Evolutionary conservation across 2,329 filamentous ascomycete genomes (phyloP), one percentile per base, ranked within the genome.

Genomic region (Trichophyton schoenleinii): DNA sequence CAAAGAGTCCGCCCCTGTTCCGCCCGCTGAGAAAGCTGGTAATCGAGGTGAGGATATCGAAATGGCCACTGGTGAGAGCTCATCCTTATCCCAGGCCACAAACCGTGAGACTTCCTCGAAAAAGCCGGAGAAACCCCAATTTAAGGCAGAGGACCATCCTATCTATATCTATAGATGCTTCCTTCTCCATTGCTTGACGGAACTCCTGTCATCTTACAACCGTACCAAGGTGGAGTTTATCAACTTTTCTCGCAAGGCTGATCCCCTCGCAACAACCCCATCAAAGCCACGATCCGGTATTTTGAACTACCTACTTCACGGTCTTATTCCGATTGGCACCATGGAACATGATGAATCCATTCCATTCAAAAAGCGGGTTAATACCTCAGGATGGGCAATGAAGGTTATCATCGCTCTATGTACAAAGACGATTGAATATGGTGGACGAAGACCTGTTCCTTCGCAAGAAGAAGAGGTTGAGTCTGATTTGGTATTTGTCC

Each of bases 151-250:
- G 58, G 88, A 96, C 38, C 91, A 99, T 72, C 90, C 91, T 0
- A 96, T 96, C 63, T 99, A 95, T 75, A 87, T 97, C 60, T 99
- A 97, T 70, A 85, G 94, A 57, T 96, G 92, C 76, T 96, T 97
- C 77, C 78, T 99, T 59, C 81, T 99, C 36, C 91, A 94, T 70
- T 96, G 91, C 69, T 78, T 99, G 44, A 87, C 90, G 0, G 94
- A 99, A 73, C 61, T 62, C 13, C 79, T 99, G 13, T 86, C 88
- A 62, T 95, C 88, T 69, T 99, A 97, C 76, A 96, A 91, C 67
- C 86, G 91, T 60, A 89, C 91, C 7, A 99, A 99, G 79, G 84
- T 99, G 49, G 95, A 99, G 71, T 97, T 99, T 71, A 96, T 99
- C 78, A 97, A 96, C 73, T 99, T 96, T 77, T 97, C 95, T 66